Base-by-base conservation (phyloP, 2,329 filamentous ascomycete genomes). In the Fusarium sp. region DNA sequence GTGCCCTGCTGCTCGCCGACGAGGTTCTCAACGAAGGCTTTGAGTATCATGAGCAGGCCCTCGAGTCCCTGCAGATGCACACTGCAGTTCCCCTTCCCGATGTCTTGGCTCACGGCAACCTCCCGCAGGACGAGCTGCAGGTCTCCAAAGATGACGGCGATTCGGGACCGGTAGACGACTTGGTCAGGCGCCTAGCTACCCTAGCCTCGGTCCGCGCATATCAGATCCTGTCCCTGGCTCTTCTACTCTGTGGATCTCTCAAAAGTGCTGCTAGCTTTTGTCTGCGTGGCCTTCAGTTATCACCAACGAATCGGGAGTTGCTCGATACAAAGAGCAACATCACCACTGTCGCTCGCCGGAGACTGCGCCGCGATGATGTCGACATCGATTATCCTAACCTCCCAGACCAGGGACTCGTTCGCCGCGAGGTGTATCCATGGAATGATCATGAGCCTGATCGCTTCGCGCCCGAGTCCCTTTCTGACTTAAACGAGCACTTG, bases 1-100 rank as follows among this genome's bases (percentile, higher is more conserved):
- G 92, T 59, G 94, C 95, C 1, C 86, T 98, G n/a, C 88, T 97
- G 5, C 84, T 99, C 48, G 88, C 92, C 15, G 95, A 98, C 76
- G 94, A 96, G 71, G 87, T 94, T 37, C 81, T 86, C 68, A 91
- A 96, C 60, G 92, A 95, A 66, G 88, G 89, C 40, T 95, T 93
- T 72, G 94, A 98, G 79, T 97, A 94, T 75, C 91, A 96, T 77
- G 90, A 94, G 15, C 83, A 88, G 72, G 90, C 91, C 9, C 71
- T 85, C 7, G 87, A 88, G 54, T 83, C 86, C 10, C 79, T 91
- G 50, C 72, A 72, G 57, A 79, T 75, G 70, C 73, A 78, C 41
- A 60, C 74, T 7, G 75, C 76, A 23, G 77, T 78, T 3, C 76
- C 80, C 1, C 64, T 83, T 7, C 83, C 85, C 6, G 81, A 83